Conservation (phyloP, 2,329 filamentous ascomycete species). For the Gliomastix tumulicola region DNA sequence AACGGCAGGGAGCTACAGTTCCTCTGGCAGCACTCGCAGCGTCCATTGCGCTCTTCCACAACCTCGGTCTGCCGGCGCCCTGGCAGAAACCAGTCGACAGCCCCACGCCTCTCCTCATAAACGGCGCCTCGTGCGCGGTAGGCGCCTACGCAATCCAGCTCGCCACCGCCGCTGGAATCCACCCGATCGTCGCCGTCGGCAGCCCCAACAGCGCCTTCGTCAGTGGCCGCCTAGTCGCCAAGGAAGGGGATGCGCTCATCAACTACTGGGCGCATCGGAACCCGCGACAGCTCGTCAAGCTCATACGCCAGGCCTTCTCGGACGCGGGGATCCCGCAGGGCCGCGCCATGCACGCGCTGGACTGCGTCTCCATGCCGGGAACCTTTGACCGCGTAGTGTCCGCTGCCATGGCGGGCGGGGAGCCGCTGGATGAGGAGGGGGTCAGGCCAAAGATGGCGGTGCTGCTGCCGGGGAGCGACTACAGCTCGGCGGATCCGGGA, state of each 20-base stretch:
- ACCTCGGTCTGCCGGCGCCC: constrained; percentile 38
- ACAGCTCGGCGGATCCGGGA: constrained; percentile 4
- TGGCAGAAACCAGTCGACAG: constrained; percentile 22
- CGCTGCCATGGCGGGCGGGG: constrained; percentile 7
- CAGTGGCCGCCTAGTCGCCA: constrained; percentile 3
- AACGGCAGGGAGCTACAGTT: constrained; percentile 41
- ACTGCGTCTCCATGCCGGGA: constrained; percentile 9
- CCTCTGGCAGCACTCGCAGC: constrained; percentile 49
- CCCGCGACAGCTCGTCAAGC: constrained; percentile 7
- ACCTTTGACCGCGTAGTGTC: constrained; percentile 7
- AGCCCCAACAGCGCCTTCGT: constrained; percentile 9
- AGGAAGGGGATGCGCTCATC: constrained; percentile 8
- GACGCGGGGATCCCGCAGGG: constrained; percentile 2
- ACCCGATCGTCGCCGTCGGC: constrained; percentile 53
- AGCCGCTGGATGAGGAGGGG: constrained; percentile 7
- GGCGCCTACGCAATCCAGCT: constrained; percentile 53
- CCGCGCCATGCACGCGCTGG: constrained; percentile 7
- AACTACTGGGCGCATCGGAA: constrained; percentile 10
- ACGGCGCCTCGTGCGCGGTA: constrained; percentile 44
- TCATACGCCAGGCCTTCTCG: constrained; percentile 6
- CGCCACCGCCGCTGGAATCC: constrained; percentile 37
- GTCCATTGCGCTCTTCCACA: constrained; percentile 38
- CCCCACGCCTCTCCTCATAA: constrained; percentile 27
- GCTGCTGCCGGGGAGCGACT: constrained; percentile 7
- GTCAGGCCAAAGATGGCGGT: constrained; percentile 8